Evolutionary conservation across 2,329 filamentous ascomycete genomes (phyloP).

Genomic region (Beauveria sp.): DNA sequence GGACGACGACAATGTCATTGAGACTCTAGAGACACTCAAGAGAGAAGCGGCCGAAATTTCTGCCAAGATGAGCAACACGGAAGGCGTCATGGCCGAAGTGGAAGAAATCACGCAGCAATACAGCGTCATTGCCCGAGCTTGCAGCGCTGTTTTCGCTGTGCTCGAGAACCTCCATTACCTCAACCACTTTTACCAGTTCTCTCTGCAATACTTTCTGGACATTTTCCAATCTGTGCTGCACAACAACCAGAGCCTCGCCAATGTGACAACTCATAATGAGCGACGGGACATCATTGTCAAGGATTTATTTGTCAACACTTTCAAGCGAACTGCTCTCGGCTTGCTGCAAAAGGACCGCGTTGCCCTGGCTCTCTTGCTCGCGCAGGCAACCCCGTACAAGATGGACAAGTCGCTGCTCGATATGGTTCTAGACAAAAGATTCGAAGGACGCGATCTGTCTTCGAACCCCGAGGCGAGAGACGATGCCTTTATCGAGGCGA

Average conservation of each 20-base stretch:
- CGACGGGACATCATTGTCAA: conserved; percentile 86
- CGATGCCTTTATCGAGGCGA: conserved; percentile 60
- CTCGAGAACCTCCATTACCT: conserved; percentile 95
- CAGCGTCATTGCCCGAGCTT: conserved; percentile 84
- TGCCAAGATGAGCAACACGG: conserved; percentile 90
- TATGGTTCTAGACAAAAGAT: conserved; percentile 68
- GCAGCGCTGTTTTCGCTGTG: conserved; percentile 94
- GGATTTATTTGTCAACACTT: conserved; percentile 85
- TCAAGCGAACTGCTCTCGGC: conserved; percentile 87
- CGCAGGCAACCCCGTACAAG: conserved; percentile 89
- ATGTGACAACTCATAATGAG: conserved; percentile 64
- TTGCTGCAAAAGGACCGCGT: conserved; percentile 90
- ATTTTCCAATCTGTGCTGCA: conserved; percentile 93
- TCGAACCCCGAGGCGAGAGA: conserved; percentile 56
- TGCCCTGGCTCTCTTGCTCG: conserved; percentile 88
- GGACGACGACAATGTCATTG: conserved; percentile 96
- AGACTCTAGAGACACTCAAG: conserved; percentile 95
- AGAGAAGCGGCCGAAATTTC: conserved; percentile 96
- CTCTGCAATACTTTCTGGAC: conserved; percentile 92
- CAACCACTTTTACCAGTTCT: conserved; percentile 99
- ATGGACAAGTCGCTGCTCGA: conserved; percentile 92
- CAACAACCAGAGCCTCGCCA: conserved; percentile 64
- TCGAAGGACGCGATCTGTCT: conserved; percentile 73
- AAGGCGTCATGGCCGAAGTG: conserved; percentile 96
- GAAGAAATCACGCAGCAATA: conserved; percentile 94